Evolutionary conservation across 306 rosid genomes (phyloP), one percentile per base, ranked within the genome.

Genomic region (Prunus kanzakura): DNA sequence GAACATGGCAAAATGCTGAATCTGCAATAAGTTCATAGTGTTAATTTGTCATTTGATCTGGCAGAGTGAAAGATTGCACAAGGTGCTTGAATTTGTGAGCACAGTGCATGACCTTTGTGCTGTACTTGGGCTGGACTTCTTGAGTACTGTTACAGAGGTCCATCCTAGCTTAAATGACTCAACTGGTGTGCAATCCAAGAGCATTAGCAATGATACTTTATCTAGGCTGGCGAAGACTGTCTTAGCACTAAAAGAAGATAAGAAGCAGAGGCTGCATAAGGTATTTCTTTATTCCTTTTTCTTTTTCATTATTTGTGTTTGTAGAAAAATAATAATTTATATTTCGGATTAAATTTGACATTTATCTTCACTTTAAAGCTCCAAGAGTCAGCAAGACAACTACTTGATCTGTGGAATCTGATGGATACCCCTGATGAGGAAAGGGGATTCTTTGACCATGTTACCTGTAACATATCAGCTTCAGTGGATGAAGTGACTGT

Each of bases 121-220:
- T 68, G 99, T 96, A 79, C 99, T 96, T 76, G 96, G 98, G 49
- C 87, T 96, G 91, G 97, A 96, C 83, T 96, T 96, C 91, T 89
- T 93, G 84, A 89, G 87, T 54, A 93, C 98, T 62, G 98, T 91
- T 55, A 96, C 96, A 3, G 98, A 93, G 82, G 99, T 96, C 72
- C 98, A 96, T 84, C 99, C 99, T 63, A 96, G 98, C 88, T 89
- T 96, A 73, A 84, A 89, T 80, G 99, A 96, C 77, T 82, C 99
- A 60, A 89, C 94, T 64, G 92, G 93, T 38, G 93, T 88, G 79
- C 98, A 93, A 82, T 93, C 93, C 79, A 96, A 93, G 87, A 96
- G 97, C 84, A 96, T 96, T 79, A 96, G 99, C 84, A 91, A 93
- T 15, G 94, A 89, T 65, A 96, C 99, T 64, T 86, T 96, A 67